Evolutionary conservation across 2,329 filamentous ascomycete species (phyloP).

Genomic region (Berkeleyomyces basicola): DNA sequence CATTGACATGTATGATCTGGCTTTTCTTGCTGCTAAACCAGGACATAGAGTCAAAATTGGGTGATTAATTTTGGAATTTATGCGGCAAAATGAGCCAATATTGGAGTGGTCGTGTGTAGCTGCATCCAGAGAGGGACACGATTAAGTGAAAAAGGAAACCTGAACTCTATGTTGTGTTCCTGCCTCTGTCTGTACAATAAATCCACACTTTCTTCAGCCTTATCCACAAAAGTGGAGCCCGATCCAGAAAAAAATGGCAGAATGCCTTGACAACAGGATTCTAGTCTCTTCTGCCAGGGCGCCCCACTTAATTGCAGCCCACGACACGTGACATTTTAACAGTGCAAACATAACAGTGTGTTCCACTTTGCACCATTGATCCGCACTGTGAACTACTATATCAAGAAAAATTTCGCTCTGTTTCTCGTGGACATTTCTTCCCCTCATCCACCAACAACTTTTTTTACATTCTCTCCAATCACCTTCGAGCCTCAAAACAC

Average conservation of each 20-base stretch:
- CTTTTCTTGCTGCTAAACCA: too few species aligned
- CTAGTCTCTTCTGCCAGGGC: neutral
- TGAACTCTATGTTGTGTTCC: neutral
- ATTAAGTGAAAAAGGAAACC: neutral
- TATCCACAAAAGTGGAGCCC: neutral
- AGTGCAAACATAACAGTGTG: conserved; percentile 5
- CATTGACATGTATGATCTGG: neutral
- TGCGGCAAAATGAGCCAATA: neutral
- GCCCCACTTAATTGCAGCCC: neutral
- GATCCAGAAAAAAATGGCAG: neutral
- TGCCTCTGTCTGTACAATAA: neutral
- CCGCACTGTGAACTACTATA: conserved; percentile 7
- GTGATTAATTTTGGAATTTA: neutral
- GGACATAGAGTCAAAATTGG: too few species aligned
- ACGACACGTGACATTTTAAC: neutral
- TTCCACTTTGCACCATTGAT: neutral
- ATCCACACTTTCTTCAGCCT: neutral
- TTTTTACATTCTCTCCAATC: neutral
- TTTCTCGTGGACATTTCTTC: conserved; percentile 3
- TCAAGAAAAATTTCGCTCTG: neutral
- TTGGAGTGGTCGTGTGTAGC: too few species aligned
- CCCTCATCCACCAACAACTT: conserved; percentile 1
- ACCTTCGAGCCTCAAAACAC: neutral
- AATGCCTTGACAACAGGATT: neutral
- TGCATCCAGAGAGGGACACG: neutral